Evolutionary conservation across 148 eudicot species (phyloP), one percentile per base, ranked within the genome.

Genomic region (Rheum nobile): DNA sequence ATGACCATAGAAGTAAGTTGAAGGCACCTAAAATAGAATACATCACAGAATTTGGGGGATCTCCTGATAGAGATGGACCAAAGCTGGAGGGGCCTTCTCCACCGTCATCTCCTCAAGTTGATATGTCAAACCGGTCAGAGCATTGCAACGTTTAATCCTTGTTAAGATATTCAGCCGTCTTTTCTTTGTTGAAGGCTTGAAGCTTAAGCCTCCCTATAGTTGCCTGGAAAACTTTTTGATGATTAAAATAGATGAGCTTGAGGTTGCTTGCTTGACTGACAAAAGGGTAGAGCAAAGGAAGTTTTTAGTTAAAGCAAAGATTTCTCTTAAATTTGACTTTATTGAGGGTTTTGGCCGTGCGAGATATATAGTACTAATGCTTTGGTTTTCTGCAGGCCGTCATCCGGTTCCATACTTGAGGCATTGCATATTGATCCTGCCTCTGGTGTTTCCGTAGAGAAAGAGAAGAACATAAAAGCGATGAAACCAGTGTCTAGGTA

Each of bases 391-490:
- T 91, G 90, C 99, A 95, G 99, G 92, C 89, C 89, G 43, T 73
- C 85, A 29, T 77, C 99, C 65, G 94, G 87, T 83, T 85, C 74
- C 44, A 95, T 95, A 61, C 97, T 95, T 67, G 99, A 95, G 90
- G 99, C 99, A 13, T 76, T 95, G 72, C 96, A 95, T 84, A 82
- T 87, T 65, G 99, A 95, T 83, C 97, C 99, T 77, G 99, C 99
- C 75, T 90, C 99, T 73, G 93, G 93, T 79, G 91, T 91, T 73
- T 85, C 97, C 52, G 78, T 83, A 83, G 99, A 91, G 4, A 87
- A 86, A 81, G 97, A 91, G 74, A 91, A 86, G 83, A 90, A 80
- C 75, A 29, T 79, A 13, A 91, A 88, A 80, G 80, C 82, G 81
- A 52, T 70, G 72, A 91, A 91, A 74, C 79, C 96, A 76, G 80